phyloP scores from a whole-genome alignment of 2,329 filamentous ascomycete genomes.

The Phaeosphaeria sp. region DNA sequence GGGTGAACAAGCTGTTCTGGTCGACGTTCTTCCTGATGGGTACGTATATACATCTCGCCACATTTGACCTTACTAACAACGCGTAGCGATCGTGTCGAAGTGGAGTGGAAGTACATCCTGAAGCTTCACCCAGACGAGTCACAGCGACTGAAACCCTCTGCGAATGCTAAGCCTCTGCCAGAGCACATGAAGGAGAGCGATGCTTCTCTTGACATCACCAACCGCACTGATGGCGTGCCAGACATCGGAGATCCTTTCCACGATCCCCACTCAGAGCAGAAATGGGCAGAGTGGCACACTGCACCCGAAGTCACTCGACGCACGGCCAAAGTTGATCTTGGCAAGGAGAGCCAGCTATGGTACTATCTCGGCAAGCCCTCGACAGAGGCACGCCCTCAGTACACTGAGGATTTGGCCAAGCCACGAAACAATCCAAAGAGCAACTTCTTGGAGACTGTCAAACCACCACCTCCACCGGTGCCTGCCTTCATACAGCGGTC shows the following conservation, averaged over 20 bases:
- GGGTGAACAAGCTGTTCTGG: constrained; percentile 75
- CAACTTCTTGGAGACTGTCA: constrained; percentile 75
- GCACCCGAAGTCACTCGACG: constrained; percentile 50
- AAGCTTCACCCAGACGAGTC: constrained; percentile 75
- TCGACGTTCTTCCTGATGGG: constrained; percentile 86
- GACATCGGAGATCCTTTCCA: constrained; percentile 56
- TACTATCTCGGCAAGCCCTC: constrained; percentile 86
- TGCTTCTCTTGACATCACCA: constrained; percentile 52
- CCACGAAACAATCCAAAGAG: constrained; percentile 71
- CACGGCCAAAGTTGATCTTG: constrained; percentile 74
- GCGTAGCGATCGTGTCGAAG: constrained; percentile 72
- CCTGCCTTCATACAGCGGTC: constrained; percentile 36
- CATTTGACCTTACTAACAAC: constrained; percentile 16
- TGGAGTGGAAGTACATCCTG: constrained; percentile 84
- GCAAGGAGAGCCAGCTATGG: constrained; percentile 80
- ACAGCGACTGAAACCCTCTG: constrained; percentile 75
- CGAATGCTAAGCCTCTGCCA: constrained; percentile 75
- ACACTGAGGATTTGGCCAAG: constrained; percentile 76
- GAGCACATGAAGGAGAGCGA: constrained; percentile 57
- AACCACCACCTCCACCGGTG: constrained; percentile 46
- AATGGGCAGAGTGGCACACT: constrained; percentile 74
- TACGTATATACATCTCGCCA: constrained; percentile 55
- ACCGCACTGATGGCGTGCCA: constrained; percentile 59
- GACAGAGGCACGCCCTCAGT: constrained; percentile 89
- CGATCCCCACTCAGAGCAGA: constrained; percentile 53